Evolutionary conservation across 2,329 filamentous ascomycete species (phyloP), one percentile per base, ranked within the genome.

Genomic region (Shiraia bambusicola): DNA sequence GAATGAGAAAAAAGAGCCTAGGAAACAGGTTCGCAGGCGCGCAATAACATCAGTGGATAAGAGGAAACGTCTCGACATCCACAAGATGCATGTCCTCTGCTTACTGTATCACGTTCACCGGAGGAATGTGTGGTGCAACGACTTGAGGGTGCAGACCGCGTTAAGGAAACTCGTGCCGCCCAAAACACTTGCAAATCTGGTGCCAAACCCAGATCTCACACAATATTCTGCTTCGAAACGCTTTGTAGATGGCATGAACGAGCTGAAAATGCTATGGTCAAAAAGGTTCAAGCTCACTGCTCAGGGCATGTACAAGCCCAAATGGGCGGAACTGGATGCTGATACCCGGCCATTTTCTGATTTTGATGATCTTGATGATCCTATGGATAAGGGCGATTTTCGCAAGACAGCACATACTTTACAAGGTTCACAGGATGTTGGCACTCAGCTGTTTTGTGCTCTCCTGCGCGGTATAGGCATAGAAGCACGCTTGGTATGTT

Each of bases 121-220:
- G 42, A 82, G 91, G 40, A 98, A 97, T 61, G 74, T 80, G 40
- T 96, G 92, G 89, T 96, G 91, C 70, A 95, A 95, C 58, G 85
- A 92, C 61, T 57, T 72, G 11, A 70, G 77, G 42, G 80, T 87
- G 7, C 88, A 95, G 61, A 77, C 74, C 51, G 54, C 52, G 9
- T 32, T 70, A 16, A 59, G 60, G 17, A 67, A 77, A 28, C 74
- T 91, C 27, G 66, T 95, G 4, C 76, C 80, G 1, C 78, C 81
- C 24, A 86, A 86, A 56, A 82, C 80, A 22, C 66, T 86, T 19
- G 75, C 74, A 0, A 83, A 83, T 38, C 74, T 97, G 6, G 86
- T 84, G 35, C 88, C 89, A 0, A 76, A 82, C 11, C 70, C 79
- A 6, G 75, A 79, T 13, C 72, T 88, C 35, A 78, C 84, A 1